Percentiles rank a stretch among this genome's conserved stretches.
Conservation (phyloP, 2,329 filamentous ascomycete species). For the Pseudogymnoascus sp. region DNA sequence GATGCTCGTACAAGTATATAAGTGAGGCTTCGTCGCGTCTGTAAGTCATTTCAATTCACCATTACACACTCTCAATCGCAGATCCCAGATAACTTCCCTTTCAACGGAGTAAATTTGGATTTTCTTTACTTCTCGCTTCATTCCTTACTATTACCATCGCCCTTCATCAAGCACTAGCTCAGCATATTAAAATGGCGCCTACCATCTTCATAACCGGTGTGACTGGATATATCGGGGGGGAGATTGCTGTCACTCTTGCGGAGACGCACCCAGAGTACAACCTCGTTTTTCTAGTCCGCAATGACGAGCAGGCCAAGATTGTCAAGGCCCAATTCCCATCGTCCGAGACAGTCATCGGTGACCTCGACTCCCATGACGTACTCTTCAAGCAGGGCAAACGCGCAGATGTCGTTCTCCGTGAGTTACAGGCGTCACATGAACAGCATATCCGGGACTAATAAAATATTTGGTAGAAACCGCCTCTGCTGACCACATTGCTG, state of each 20-base stretch:
- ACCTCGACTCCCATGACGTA: constrained; percentile 28
- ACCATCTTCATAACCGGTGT: constrained; percentile 22
- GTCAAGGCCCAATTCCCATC: constrained; percentile 15
- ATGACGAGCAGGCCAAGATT: constrained; percentile 16
- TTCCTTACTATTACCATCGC: background rate
- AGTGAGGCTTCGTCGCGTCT: background rate
- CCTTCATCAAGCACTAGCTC: background rate
- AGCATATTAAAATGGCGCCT: constrained; percentile 10
- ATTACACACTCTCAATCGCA: background rate
- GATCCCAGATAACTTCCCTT: background rate
- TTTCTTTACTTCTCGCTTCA: background rate
- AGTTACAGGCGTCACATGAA: background rate
- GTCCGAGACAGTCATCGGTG: constrained; percentile 26
- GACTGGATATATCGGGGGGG: constrained; percentile 21
- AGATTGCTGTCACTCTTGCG: constrained; percentile 14
- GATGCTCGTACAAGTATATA: background rate
- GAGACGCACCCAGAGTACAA: constrained; percentile 21
- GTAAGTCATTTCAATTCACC: background rate
- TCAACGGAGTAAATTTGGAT: background rate
- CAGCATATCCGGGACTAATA: background rate
- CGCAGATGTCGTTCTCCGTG: constrained; percentile 33
- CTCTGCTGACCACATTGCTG: constrained; percentile 19
- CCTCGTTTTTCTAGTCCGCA: constrained; percentile 18
- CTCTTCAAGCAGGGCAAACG: constrained; percentile 27
- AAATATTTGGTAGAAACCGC: constrained; percentile 17